These are phyloP conservation scores for Xylaria multiplex DNA, from an alignment of 2,329 filamentous ascomycete species.

Conservation along the genomic window DNA sequence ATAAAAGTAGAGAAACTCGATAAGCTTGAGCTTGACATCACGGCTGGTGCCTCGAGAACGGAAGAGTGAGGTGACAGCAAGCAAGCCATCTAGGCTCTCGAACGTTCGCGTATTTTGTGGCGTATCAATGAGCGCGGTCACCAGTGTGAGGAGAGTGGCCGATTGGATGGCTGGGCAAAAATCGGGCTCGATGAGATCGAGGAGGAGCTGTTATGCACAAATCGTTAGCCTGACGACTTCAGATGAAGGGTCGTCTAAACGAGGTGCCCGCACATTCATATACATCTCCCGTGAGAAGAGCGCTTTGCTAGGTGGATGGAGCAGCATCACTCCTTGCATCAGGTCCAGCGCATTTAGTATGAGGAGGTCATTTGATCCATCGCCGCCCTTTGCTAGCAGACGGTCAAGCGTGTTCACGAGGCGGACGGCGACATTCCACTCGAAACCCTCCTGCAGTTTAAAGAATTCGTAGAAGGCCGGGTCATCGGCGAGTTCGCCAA, in stretches of 20 bases:
- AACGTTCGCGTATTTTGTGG: constrained; percentile 92
- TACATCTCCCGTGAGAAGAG: constrained; percentile 90
- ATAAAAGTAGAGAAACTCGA: constrained; percentile 98
- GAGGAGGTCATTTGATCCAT: constrained; percentile 85
- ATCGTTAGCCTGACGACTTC: constrained; percentile 27
- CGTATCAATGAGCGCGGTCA: constrained; percentile 85
- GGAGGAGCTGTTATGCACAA: constrained; percentile 71
- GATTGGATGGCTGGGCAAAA: constrained; percentile 94
- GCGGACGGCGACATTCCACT: constrained; percentile 94
- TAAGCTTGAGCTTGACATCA: constrained; percentile 93
- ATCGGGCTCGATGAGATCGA: constrained; percentile 91
- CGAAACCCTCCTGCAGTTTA: constrained; percentile 94
- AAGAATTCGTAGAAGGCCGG: constrained; percentile 96
- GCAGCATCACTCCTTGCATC: constrained; percentile 85
- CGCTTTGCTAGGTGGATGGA: constrained; percentile 89
- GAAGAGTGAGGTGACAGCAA: constrained; percentile 92
- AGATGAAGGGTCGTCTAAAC: not conserved
- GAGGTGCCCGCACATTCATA: constrained; percentile 77
- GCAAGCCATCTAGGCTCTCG: constrained; percentile 88
- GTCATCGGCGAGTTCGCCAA: constrained; percentile 79
- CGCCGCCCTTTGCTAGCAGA: constrained; percentile 82
- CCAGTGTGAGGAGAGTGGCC: constrained; percentile 87
- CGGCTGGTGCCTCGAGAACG: constrained; percentile 85
- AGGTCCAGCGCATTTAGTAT: constrained; percentile 89
- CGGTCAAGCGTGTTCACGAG: constrained; percentile 87